Evolutionary conservation across 257 asterid genomes (phyloP), one percentile per base, ranked within the genome.

Genomic region (Prunella vulgaris): DNA sequence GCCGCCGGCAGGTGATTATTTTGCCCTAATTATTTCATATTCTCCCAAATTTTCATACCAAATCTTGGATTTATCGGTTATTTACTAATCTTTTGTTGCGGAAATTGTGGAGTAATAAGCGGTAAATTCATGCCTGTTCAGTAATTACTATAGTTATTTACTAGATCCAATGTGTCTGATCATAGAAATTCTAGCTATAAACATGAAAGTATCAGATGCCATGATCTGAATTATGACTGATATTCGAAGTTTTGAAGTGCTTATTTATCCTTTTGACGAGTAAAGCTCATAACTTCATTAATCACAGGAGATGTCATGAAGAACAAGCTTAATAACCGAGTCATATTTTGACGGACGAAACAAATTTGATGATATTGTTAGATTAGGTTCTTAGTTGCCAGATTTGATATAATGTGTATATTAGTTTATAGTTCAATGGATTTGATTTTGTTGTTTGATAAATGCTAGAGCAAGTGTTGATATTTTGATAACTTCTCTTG

Each of bases 1-100:
- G 13, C 79, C 87, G 2, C 79, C 87, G 2, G 78, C 84, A 64
- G 88, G 91, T 84, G 71, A 52, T 22, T 0, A 1, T 58, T 77
- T 46, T 60, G 52, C 60, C 69, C 66, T 68, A 37, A 7, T 70
- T 61, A 20, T 1, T 17, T 48, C 27, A 21, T 15, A 21, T 60
- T 52, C 21, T n/a, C 20, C 59, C n/a, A n/a, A 22, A 42, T 66
- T 35, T 58, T 9, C 38, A 30, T 18, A 37, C n/a, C 5, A 0
- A 3, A 6, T 32, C 21, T 40, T 69, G 76, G 21, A 4, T 27
- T 40, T 3, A 24, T 64, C 51, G 61, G 14, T 33, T 63, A 22
- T 5, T 59, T 8, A 24, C 32, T 7, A 4, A n/a, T 51, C 35
- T 5, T 59, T 66, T 69, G 12, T 1, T 68, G 24, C 10, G 28